Conservation (phyloP, 2,329 filamentous ascomycete genomes). For the Aspergillus spinulosporus region DNA sequence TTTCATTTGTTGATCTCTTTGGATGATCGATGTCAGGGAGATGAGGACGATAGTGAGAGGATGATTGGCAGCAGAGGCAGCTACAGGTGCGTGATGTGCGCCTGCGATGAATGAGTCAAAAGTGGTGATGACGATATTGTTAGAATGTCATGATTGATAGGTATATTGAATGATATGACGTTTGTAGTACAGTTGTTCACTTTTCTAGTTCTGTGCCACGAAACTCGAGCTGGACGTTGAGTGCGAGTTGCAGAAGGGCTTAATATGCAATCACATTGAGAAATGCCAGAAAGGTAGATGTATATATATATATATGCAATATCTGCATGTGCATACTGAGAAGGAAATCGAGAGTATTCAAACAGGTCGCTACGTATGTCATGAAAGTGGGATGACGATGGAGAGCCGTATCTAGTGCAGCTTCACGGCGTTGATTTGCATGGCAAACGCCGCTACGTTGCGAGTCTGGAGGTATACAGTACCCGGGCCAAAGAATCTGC, state of each 20-base stretch:
- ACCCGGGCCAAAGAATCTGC: constrained; percentile 88
- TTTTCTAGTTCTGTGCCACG: too few relatives aligned
- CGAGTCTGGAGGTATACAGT: constrained; percentile 91
- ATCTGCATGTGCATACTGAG: neutral
- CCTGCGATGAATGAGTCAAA: constrained; percentile 7
- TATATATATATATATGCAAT: neutral
- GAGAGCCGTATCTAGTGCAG: neutral
- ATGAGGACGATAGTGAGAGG: constrained; percentile 10
- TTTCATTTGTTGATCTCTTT: constrained; percentile 17
- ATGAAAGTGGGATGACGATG: too few relatives aligned
- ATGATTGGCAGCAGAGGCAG: neutral
- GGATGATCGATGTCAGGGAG: constrained; percentile 18
- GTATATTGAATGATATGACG: constrained; percentile 31
- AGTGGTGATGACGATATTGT: constrained; percentile 19
- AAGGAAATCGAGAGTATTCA: neutral
- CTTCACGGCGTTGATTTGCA: neutral
- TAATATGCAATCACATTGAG: too few relatives aligned
- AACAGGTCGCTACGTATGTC: neutral
- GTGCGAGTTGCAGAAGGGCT: too few relatives aligned
- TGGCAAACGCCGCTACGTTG: constrained; percentile 60
- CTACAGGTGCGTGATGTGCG: constrained; percentile 3
- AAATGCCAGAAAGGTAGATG: too few relatives aligned
- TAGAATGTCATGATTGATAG: constrained; percentile 33
- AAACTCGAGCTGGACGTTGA: too few relatives aligned
- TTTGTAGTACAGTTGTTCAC: constrained; percentile 2